phyloP scores from a whole-genome alignment of 2,329 filamentous ascomycete species.

The Aspergillus vadensis region DNA sequence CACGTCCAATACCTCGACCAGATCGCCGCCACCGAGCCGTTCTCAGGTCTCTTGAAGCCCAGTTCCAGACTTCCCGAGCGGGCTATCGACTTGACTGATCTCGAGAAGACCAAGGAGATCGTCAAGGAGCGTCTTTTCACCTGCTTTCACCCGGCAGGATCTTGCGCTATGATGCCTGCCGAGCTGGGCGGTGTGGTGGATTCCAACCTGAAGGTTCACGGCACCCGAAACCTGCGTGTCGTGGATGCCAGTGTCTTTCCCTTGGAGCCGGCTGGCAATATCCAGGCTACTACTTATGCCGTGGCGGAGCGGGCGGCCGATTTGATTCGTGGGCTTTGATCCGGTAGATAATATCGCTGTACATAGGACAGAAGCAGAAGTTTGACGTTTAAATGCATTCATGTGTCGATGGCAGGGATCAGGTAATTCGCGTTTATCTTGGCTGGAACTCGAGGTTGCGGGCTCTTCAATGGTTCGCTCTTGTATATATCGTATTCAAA shows the following conservation, averaged over 20 bases:
- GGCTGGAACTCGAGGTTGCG: too few relatives aligned
- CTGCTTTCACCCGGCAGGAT: constrained; percentile 33
- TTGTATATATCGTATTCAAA: too few relatives aligned
- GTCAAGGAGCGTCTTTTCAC: constrained; percentile 26
- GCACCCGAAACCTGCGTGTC: constrained; percentile 34
- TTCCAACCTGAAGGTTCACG: constrained; percentile 29
- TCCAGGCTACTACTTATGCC: constrained; percentile 41
- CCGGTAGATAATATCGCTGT: background rate
- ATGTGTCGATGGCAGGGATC: background rate
- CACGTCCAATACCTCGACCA: constrained; percentile 30
- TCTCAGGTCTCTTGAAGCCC: constrained; percentile 21
- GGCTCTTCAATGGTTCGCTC: too few relatives aligned
- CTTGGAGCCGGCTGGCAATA: constrained; percentile 39
- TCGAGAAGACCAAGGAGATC: constrained; percentile 23
- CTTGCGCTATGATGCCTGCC: constrained; percentile 36
- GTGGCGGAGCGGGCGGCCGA: constrained; percentile 37
- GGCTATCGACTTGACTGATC: constrained; percentile 13
- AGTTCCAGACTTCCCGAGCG: constrained; percentile 14
- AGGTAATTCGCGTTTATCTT: background rate
- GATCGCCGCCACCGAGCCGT: constrained; percentile 25
- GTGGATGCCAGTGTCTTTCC: constrained; percentile 41
- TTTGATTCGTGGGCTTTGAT: constrained; percentile 19
- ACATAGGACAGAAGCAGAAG: background rate
- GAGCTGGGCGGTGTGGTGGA: constrained; percentile 35
- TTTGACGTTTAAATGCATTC: background rate